phyloP scores from a whole-genome alignment of 768 basidiomycete species.

The Myochromella boudieri region DNA sequence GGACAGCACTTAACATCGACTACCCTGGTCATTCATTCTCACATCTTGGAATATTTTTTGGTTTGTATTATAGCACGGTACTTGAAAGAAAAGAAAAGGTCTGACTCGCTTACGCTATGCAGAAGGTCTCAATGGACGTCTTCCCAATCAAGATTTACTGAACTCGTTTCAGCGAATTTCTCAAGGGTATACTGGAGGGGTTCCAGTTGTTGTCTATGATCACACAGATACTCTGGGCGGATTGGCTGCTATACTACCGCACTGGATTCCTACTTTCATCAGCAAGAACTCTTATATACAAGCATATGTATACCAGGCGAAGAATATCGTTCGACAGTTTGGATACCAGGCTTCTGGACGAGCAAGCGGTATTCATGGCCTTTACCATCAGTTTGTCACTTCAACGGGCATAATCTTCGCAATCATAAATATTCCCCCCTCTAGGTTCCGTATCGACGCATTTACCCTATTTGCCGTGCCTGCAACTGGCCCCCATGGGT shows the following conservation, averaged over 20 bases:
- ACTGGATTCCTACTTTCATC: constrained; percentile 48
- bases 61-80: constrained; percentile 39
- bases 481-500: constrained; percentile 90
- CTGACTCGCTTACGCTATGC: constrained; percentile 3
- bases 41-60: constrained; percentile 92
- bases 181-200: constrained; percentile 66
- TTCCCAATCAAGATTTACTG: constrained; percentile 94
- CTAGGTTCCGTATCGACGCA: constrained; percentile 91
- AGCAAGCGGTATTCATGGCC: constrained; percentile 86
- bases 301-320: constrained; percentile 57
- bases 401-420: not conserved
- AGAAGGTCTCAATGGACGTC: constrained; percentile 95
- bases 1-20: constrained; percentile 93
- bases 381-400: constrained; percentile 70
- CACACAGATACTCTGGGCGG: constrained; percentile 54
- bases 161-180: constrained; percentile 80
- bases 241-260: constrained; percentile 30
- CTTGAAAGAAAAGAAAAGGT: not conserved
- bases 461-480: constrained; percentile 89
- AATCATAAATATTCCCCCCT: constrained; percentile 6
- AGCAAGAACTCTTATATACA: constrained; percentile 42
- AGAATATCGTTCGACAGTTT: constrained; percentile 69
- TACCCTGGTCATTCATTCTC: constrained; percentile 97
- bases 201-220: constrained; percentile 82
- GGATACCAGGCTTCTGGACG: constrained; percentile 75